Conservation (phyloP, 179 eudicot genomes). For the Amaranthus tricolor region DNA sequence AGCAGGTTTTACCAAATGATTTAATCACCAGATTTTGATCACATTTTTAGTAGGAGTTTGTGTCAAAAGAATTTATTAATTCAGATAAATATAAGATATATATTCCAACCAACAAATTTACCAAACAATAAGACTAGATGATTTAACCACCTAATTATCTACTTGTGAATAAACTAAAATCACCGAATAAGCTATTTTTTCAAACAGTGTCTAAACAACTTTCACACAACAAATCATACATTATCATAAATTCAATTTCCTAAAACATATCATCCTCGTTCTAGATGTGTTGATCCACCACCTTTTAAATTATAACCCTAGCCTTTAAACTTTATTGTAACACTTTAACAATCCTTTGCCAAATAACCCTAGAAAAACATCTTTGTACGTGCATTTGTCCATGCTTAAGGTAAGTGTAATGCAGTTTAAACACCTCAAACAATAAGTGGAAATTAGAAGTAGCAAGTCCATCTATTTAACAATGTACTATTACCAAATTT, state of each 20-base stretch:
- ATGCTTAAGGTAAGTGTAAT: background rate
- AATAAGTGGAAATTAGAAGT: background rate
- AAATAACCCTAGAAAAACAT: background rate
- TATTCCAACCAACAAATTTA: no score
- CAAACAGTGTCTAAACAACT: background rate
- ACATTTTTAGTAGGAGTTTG: no score
- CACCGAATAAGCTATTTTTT: no score
- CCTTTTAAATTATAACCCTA: no score
- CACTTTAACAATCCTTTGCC: no score
- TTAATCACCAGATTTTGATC: no score
- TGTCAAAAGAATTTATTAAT: no score
- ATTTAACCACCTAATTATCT: background rate
- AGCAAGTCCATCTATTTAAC: background rate
- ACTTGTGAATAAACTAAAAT: no score
- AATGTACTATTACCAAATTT: background rate
- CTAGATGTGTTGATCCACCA: no score
- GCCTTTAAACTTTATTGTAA: no score
- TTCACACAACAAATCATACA: background rate
- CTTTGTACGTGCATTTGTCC: background rate
- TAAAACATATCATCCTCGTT: no score
- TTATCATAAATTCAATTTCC: background rate
- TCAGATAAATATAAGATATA: background rate
- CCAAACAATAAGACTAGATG: background rate
- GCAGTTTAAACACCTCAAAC: background rate
- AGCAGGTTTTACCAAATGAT: no score